Evolutionary conservation across 495 filamentous ascomycete genomes (phyloP), one percentile per base, ranked within the genome.

Genomic region (Hyphodiscus hymeniophilus): DNA sequence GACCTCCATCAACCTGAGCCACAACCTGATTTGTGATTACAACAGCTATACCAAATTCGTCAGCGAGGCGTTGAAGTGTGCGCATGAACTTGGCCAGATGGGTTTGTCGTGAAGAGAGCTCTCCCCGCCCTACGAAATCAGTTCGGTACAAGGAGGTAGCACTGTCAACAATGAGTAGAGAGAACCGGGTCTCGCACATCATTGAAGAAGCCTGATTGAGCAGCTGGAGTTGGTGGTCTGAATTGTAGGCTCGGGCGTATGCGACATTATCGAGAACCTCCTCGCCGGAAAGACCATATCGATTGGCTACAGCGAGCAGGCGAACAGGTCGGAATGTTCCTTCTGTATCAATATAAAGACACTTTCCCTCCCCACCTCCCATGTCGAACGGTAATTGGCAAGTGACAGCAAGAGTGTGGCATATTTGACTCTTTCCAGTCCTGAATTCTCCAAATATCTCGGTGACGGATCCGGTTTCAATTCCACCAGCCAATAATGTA

Each of bases 141-240:
- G 92, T 98, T 39, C 92, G 80, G 64, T 97, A 98, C 17, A 98
- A 75, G 1, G 91, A 85, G 0, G 91, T 98, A 15, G 92, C 92
- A 24, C 84, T 90, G 68, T 98, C 92, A 48, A 98, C 94, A 38
- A 98, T 79, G 31, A 98, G 76, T 3, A 98, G 75, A 15, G 90
- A 95, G 70, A 98, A 98, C 3, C 92, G 83, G 2, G 92, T 97
- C 65, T 97, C 94, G 48, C 89, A 95, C 92, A 98, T 98, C 92
- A 98, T 98, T 41, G 85, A 76, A 7, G 94, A 86, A 13, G 92
- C 92, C 62, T 97, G 90, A 63, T 88, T 94, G 42, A 98, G 78
- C 4, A 98, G 75, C 63, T 94, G 86, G 16, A 97, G 75, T 62
- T 98, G 92, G 63, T 98, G 92, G 50, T 98, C 92, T 2, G 89